Evolutionary conservation across 2,329 filamentous ascomycete genomes (phyloP).

Genomic region (Chrysoporthe puriensis): DNA sequence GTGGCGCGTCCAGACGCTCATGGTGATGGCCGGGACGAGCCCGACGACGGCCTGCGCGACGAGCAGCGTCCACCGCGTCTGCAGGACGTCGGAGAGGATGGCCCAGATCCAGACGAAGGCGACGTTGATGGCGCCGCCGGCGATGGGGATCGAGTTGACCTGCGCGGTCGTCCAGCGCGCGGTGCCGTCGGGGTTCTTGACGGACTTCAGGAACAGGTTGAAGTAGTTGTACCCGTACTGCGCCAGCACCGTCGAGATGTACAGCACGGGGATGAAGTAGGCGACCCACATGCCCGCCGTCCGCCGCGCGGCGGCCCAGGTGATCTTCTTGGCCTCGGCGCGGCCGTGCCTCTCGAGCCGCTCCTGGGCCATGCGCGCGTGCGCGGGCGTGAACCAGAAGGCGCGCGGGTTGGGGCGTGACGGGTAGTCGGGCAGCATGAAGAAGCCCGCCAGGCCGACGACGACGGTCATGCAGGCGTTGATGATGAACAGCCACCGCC

Average conservation of each 20-base stretch:
- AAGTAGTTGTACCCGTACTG: conserved; percentile 53
- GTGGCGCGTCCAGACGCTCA: conserved; percentile 56
- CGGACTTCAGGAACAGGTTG: conserved; percentile 45
- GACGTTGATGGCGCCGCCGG: conserved; percentile 51
- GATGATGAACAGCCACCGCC: conserved; percentile 60
- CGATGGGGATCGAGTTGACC: conserved; percentile 54
- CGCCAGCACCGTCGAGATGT: conserved; percentile 49
- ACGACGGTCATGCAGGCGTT: conserved; percentile 59
- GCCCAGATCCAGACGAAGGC: conserved; percentile 59
- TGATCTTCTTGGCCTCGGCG: conserved; percentile 50
- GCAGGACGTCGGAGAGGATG: conserved; percentile 52
- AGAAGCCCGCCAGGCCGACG: conserved; percentile 53
- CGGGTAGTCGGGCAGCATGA: conserved; percentile 50
- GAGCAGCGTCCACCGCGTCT: conserved; percentile 55
- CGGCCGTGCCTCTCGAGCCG: conserved; percentile 48
- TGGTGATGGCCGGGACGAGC: conserved; percentile 52
- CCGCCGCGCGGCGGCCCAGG: conserved; percentile 47
- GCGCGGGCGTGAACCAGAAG: conserved; percentile 49
- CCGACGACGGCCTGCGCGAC: conserved; percentile 51
- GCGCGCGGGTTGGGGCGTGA: conserved; percentile 45
- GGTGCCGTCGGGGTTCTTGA: conserved; percentile 46
- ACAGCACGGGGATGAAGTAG: conserved; percentile 50
- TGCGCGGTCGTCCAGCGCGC: conserved; percentile 46
- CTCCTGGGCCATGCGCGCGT: conserved; percentile 47
- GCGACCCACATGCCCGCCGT: conserved; percentile 49